These are phyloP conservation scores for Pythium grandisporangium DNA, from an alignment of 352 stramenopile species.

Conservation along the genomic window DNA sequence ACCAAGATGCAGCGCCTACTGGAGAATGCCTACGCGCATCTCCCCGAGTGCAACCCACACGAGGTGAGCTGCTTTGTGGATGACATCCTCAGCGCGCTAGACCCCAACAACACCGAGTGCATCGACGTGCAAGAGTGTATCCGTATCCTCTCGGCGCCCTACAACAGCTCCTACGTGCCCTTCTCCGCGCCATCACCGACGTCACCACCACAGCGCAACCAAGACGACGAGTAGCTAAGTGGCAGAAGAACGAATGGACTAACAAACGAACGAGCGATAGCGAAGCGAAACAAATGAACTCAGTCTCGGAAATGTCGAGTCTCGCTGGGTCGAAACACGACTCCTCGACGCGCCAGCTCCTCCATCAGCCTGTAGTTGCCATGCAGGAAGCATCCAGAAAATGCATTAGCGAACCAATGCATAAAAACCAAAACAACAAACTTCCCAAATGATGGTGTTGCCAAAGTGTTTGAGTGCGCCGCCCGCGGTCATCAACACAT, in stretches of 20 bases:
- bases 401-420: no score
- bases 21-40: slow-evolving; percentile 48
- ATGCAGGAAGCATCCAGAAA: background rate
- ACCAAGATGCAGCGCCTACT: slow-evolving; percentile 65
- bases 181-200: background rate
- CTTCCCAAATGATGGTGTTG: no score
- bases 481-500: no score
- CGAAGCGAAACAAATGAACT: no score
- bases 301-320: slow-evolving; percentile 65
- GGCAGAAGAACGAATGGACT: no score
- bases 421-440: no score
- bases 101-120: slow-evolving; percentile 63
- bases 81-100: slow-evolving; percentile 53
- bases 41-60: slow-evolving; percentile 57
- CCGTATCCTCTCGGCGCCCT: slow-evolving; percentile 39
- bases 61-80: slow-evolving; percentile 66
- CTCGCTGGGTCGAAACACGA: slow-evolving; percentile 39
- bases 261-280: no score
- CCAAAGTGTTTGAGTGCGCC: no score
- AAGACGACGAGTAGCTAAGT: no score
- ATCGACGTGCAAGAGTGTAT: slow-evolving; percentile 67
- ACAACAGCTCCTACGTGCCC: slow-evolving; percentile 19
- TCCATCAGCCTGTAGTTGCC: slow-evolving; percentile 30
- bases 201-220: background rate
- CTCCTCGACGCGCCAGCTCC: slow-evolving; percentile 24